phyloP scores from a whole-genome alignment of 2,329 filamentous ascomycete species.

The Fusarium sp. region DNA sequence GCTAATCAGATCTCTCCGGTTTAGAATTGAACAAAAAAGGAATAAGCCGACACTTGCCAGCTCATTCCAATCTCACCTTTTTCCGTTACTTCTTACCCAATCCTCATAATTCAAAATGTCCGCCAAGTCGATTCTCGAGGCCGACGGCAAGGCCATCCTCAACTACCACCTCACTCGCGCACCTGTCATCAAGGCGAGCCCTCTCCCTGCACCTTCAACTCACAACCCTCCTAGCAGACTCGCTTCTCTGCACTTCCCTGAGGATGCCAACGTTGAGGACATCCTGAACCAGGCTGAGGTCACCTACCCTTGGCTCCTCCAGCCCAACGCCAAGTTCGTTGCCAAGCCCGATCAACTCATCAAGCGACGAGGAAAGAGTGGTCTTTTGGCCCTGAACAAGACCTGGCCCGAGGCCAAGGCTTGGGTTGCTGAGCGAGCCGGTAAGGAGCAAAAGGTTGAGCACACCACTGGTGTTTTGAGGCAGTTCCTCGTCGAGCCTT shows the following conservation, averaged over 20 bases:
- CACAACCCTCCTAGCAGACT: constrained; percentile 95
- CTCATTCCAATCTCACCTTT: constrained; percentile 36
- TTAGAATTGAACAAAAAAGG: constrained; percentile 41
- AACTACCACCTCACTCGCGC: constrained; percentile 99
- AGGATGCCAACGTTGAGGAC: constrained; percentile 81
- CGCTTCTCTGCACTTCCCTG: constrained; percentile 91
- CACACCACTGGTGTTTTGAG: constrained; percentile 86
- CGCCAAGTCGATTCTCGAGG: constrained; percentile 95
- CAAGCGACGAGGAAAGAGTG: constrained; percentile 99
- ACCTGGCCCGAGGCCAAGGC: constrained; percentile 91
- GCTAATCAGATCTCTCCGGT: constrained; percentile 28
- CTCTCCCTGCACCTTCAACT: constrained; percentile 81
- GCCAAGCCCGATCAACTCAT: constrained; percentile 99
- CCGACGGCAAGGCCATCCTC: constrained; percentile 99
- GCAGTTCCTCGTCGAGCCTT: constrained; percentile 98
- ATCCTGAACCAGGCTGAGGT: constrained; percentile 95
- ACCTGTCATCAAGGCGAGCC: constrained; percentile 96
- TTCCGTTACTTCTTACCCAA: constrained; percentile 36
- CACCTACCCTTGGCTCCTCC: constrained; percentile 95
- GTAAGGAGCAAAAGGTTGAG: constrained; percentile 94
- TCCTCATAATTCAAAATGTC: constrained; percentile 52
- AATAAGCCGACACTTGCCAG: constrained; percentile 43
- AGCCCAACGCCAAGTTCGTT: constrained; percentile 87
- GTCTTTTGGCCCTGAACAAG: constrained; percentile 96
- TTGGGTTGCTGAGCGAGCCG: constrained; percentile 92